Evolutionary conservation across 495 filamentous ascomycete species (phyloP).

Genomic region (Jackrogersella minutella): DNA sequence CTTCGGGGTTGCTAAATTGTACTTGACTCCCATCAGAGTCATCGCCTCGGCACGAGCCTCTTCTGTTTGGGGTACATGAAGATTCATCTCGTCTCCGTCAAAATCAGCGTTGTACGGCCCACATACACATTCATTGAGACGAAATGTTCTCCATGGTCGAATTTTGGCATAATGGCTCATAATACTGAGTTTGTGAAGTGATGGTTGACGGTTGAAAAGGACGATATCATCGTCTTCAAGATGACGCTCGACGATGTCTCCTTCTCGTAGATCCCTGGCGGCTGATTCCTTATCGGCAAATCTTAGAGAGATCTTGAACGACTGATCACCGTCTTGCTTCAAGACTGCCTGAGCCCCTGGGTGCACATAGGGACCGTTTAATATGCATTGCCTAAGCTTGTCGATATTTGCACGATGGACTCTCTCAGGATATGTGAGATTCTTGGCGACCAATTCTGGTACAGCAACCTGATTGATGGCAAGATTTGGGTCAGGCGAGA

Average conservation of each 20-base stretch:
- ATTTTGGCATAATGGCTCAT: constrained; percentile 93
- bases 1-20: constrained; percentile 93
- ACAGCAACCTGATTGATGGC: constrained; percentile 94
- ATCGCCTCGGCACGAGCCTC: constrained; percentile 95
- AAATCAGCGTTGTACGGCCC: constrained; percentile 99
- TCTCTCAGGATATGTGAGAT: constrained; percentile 91
- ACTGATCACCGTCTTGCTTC: constrained; percentile 59
- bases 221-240: constrained; percentile 96
- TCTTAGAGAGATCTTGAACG: constrained; percentile 75
- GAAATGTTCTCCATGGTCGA: constrained; percentile 94
- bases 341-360: constrained; percentile 86
- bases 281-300: constrained; percentile 71
- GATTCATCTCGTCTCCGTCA: constrained; percentile 98
- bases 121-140: constrained; percentile 97
- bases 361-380: constrained; percentile 76
- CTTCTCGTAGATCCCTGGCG: constrained; percentile 76
- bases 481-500: constrained; percentile 95
- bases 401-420: constrained; percentile 83
- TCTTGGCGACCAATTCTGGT: constrained; percentile 86
- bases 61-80: constrained; percentile 97
- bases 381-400: constrained; percentile 75
- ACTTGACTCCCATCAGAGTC: constrained; percentile 96
- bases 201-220: constrained; percentile 97
- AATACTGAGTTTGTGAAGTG: constrained; percentile 97
- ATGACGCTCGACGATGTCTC: constrained; percentile 93